Percentiles rank a stretch among this genome's conserved stretches.
Conservation (phyloP, 768 basidiomycete genomes). For the Inosperma sp. region DNA sequence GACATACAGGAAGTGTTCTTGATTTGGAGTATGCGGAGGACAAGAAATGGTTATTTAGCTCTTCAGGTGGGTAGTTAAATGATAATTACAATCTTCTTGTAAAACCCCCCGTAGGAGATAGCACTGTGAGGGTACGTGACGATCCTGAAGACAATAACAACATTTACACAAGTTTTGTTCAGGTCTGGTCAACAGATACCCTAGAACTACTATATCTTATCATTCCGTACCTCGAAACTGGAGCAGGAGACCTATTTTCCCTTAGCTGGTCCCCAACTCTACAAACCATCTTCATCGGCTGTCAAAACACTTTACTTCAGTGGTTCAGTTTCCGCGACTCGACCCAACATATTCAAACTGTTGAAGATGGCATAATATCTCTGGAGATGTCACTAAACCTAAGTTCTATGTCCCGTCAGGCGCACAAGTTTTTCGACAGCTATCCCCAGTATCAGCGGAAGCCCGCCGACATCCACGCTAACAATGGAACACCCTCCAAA, state of each 20-base stretch:
- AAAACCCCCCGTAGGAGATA: slow-evolving; percentile 70
- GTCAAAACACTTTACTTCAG: slow-evolving; percentile 90
- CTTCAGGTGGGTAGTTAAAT: slow-evolving; percentile 70
- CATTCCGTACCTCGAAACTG: slow-evolving; percentile 71
- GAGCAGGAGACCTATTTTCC: slow-evolving; percentile 85
- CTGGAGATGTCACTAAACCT: slow-evolving; percentile 37
- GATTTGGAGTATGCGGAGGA: slow-evolving; percentile 72
- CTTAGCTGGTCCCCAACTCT: slow-evolving; percentile 68
- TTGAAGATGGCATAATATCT: slow-evolving; percentile 12
- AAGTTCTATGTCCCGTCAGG: slow-evolving; percentile 38
- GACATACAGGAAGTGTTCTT: slow-evolving; percentile 82
- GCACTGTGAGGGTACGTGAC: slow-evolving; percentile 70
- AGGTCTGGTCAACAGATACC: slow-evolving; percentile 81
- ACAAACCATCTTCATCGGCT: slow-evolving; percentile 78
- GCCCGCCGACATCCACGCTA: slow-evolving; percentile 64
- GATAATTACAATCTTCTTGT: no score
- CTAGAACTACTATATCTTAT: slow-evolving; percentile 68
- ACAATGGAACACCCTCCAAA: slow-evolving; percentile 39
- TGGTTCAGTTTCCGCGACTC: slow-evolving; percentile 63
- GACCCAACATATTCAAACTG: not conserved
- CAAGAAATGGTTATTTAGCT: slow-evolving; percentile 83
- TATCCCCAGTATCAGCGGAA: slow-evolving; percentile 69
- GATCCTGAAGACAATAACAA: not conserved
- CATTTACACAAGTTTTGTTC: slow-evolving; percentile 11
- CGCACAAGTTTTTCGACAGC: slow-evolving; percentile 90